Conservation (phyloP, 441 rosid genomes). For the Capsella rubella region DNA sequence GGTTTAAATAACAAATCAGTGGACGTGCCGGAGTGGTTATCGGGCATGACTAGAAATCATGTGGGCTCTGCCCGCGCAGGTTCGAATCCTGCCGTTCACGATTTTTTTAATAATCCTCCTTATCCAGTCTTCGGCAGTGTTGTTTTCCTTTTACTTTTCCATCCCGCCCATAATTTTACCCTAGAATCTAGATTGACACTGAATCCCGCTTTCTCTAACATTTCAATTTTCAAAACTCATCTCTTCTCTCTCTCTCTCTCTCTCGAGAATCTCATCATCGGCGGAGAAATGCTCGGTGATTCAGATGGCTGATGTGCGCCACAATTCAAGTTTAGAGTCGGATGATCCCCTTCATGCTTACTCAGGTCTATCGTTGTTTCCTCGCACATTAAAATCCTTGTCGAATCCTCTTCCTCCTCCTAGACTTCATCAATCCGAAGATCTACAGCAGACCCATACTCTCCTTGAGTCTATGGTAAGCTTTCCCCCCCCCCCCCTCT, state of each 20-base stretch:
- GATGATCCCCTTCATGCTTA: slow-evolving; percentile 62
- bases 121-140: no score
- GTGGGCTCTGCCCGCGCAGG: slow-evolving; percentile 98
- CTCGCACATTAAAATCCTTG: slow-evolving; percentile 58
- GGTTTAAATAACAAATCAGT: slow-evolving; percentile 10
- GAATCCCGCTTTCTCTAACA: slow-evolving; percentile 26
- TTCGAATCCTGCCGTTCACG: slow-evolving; percentile 96
- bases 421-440: slow-evolving; percentile 42
- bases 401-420: slow-evolving; percentile 45
- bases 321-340: slow-evolving; percentile 18
- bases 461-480: slow-evolving; percentile 70
- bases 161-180: no score
- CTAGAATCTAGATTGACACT: background rate
- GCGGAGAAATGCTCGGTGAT: slow-evolving; percentile 14
- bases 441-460: slow-evolving; percentile 51
- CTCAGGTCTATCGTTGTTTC: slow-evolving; percentile 64
- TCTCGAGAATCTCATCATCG: background rate
- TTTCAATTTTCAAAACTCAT: slow-evolving; percentile 32
- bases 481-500: background rate
- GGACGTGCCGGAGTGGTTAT: slow-evolving; percentile 80
- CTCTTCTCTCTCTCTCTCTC: slow-evolving; percentile 1
- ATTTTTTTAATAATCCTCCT: background rate
- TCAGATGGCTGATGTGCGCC: slow-evolving; percentile 30
- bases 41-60: slow-evolving; percentile 97
- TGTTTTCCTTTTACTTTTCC: no score